phyloP scores from a whole-genome alignment of 2,329 filamentous ascomycete genomes.

The Diaporthe batatas region DNA sequence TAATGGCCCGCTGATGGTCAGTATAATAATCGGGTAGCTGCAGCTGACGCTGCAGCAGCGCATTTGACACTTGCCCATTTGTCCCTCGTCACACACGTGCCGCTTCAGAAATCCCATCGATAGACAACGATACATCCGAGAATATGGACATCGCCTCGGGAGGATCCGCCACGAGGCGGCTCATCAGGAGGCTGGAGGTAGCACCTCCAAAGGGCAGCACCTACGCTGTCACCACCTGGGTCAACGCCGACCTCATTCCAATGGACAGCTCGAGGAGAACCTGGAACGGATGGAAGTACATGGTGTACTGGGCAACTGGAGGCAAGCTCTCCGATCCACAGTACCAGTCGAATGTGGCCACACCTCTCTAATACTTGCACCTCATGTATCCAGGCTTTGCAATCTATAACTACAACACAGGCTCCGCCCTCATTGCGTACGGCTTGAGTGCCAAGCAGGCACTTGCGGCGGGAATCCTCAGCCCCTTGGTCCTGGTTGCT shows the following conservation, averaged over 20 bases:
- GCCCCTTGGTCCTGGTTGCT: constrained; percentile 25
- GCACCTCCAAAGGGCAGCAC: constrained; percentile 14
- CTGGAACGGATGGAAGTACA: constrained; percentile 37
- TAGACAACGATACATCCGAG: not conserved
- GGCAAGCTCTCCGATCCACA: constrained; percentile 2
- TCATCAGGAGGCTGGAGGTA: constrained; percentile 32
- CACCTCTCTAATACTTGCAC: not conserved
- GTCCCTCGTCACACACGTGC: not conserved
- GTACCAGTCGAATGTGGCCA: not conserved
- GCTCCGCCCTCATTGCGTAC: constrained; percentile 35
- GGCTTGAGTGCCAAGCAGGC: constrained; percentile 36
- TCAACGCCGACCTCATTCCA: constrained; percentile 34
- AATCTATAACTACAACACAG: constrained; percentile 38
- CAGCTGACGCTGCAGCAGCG: not conserved
- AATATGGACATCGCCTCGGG: constrained; percentile 23
- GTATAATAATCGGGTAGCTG: constrained; percentile 19
- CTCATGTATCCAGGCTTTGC: constrained; percentile 18
- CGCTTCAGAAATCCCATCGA: not conserved
- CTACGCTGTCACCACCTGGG: constrained; percentile 33
- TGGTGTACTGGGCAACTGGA: constrained; percentile 37
- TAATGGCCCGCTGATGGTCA: not conserved
- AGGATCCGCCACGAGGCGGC: constrained; percentile 26
- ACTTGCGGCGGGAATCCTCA: constrained; percentile 33
- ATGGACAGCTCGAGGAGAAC: constrained; percentile 35
- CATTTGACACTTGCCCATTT: not conserved